These are phyloP conservation scores for Solanum raphanifolium DNA, from an alignment of 257 asterid species.

Conservation along the genomic window DNA sequence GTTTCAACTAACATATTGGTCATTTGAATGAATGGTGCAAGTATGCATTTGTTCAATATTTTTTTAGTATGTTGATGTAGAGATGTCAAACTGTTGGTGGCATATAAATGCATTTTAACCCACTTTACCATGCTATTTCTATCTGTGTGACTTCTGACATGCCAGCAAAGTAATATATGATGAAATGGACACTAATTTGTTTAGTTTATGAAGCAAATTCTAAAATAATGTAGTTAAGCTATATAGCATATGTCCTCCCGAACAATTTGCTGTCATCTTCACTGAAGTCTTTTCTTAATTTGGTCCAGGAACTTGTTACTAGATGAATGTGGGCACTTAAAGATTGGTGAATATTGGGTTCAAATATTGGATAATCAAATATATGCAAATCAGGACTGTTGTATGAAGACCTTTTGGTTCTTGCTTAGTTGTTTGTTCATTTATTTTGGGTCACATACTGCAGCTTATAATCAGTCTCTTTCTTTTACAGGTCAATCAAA, in stretches of 20 bases:
- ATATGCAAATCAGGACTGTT: conserved; percentile 31
- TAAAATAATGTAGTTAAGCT: neutral
- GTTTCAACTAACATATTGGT: neutral
- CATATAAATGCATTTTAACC: neutral
- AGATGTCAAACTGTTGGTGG: neutral
- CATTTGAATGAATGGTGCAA: neutral
- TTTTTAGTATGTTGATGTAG: neutral
- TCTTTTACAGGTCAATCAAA: conserved; percentile 9
- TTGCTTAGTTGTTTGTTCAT: neutral
- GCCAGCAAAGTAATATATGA: neutral
- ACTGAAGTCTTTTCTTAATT: neutral
- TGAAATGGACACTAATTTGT: neutral
- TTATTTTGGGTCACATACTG: neutral
- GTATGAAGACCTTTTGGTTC: conserved; percentile 11
- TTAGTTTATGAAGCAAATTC: neutral
- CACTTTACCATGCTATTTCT: neutral
- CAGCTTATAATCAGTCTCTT: neutral
- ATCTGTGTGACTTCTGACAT: neutral
- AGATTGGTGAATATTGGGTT: conserved; percentile 56
- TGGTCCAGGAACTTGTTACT: conserved; percentile 46
- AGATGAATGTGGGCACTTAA: conserved; percentile 52
- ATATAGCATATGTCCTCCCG: neutral
- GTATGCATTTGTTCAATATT: neutral
- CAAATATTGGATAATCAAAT: conserved; percentile 46
- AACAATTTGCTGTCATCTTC: neutral